Conservation (phyloP, 352 stramenopile species). For the Phytopythium aichiense region DNA sequence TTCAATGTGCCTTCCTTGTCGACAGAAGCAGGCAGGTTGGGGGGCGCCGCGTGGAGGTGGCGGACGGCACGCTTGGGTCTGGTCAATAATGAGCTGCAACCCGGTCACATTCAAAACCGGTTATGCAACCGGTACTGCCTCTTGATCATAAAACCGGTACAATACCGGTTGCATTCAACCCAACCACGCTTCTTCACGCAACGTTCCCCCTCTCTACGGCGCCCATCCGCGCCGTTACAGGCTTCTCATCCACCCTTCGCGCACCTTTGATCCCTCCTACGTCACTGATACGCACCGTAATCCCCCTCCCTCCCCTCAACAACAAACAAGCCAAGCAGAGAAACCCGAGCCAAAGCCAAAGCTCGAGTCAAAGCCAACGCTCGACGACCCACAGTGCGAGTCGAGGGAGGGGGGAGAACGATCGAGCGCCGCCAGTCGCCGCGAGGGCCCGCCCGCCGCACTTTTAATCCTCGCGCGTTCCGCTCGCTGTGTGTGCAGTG, state of each 20-base stretch:
- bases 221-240: too few relatives aligned
- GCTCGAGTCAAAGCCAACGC: background rate
- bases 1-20: too few relatives aligned
- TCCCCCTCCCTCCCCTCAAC: background rate
- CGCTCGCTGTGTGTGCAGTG: background rate
- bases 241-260: background rate
- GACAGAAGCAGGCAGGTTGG: too few relatives aligned
- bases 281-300: background rate
- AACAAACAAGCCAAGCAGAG: background rate
- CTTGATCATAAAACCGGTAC: too few relatives aligned
- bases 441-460: background rate
- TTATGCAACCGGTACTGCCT: too few relatives aligned
- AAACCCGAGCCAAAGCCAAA: background rate
- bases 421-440: background rate
- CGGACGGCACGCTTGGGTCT: too few relatives aligned
- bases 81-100: too few relatives aligned
- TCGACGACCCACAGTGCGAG: background rate
- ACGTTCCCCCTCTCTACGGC: too few relatives aligned
- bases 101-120: too few relatives aligned
- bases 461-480: constrained; percentile 1
- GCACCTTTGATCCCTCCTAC: background rate
- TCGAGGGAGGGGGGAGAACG: background rate
- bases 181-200: background rate
- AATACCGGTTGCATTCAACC: too few relatives aligned
- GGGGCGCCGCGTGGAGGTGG: too few relatives aligned